Evolutionary conservation across 306 rosid genomes (phyloP).

Genomic region (Bauhinia variegata): DNA sequence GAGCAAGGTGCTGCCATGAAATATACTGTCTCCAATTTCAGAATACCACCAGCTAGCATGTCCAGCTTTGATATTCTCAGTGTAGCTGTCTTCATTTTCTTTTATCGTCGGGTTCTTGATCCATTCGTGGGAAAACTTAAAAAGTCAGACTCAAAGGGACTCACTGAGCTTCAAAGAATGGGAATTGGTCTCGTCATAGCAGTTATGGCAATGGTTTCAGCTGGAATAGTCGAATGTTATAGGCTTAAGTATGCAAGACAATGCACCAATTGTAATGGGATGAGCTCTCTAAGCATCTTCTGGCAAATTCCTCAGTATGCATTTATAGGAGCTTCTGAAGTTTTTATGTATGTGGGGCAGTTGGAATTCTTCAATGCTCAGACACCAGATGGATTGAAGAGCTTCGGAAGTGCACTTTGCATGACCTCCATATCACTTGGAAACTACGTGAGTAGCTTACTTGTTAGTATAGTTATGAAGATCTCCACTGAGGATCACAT

Average conservation of each 20-base stretch:
- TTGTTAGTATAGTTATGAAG: conserved; percentile 93
- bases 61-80: conserved; percentile 68
- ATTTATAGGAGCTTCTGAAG: conserved; percentile 96
- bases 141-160: conserved; percentile 50
- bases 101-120: conserved; percentile 53
- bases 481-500: conserved; percentile 85
- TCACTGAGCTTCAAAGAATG: conserved; percentile 73
- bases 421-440: conserved; percentile 98
- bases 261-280: conserved; percentile 66
- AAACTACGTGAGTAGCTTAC: conserved; percentile 88
- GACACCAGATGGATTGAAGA: conserved; percentile 94
- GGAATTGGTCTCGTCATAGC: conserved; percentile 72
- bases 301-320: conserved; percentile 99
- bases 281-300: conserved; percentile 87
- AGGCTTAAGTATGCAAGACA: conserved; percentile 76
- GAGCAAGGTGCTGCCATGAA: conserved; percentile 81
- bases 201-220: conserved; percentile 62
- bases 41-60: conserved; percentile 81
- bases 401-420: conserved; percentile 97
- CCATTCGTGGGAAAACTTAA: conserved; percentile 54
- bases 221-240: conserved; percentile 83
- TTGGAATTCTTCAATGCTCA: conserved; percentile 97
- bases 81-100: conserved; percentile 70
- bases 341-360: conserved; percentile 97
- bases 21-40: conserved; percentile 55